Evolutionary conservation across 257 asterid genomes (phyloP).

Genomic region (Penstemon barbatus): DNA sequence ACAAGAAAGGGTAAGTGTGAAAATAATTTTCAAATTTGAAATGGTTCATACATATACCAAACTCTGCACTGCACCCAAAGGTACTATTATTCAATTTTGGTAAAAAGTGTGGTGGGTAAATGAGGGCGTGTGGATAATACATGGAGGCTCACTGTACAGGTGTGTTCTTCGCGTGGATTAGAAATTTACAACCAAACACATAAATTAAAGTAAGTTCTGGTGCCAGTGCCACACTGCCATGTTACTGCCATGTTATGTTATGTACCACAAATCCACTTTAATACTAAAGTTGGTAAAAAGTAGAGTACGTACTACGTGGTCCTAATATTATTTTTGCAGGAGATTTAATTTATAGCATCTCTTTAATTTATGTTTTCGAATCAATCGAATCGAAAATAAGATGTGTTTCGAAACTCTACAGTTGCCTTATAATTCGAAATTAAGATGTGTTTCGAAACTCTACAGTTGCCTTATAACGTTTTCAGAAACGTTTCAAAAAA

Average conservation of each 20-base stretch:
- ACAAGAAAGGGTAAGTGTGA: background rate
- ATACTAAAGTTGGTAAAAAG: slow-evolving; percentile 17
- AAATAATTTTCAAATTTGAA: background rate
- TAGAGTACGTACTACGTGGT: background rate
- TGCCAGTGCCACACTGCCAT: background rate
- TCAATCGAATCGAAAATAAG: too few relatives aligned
- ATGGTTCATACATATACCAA: slow-evolving; percentile 16
- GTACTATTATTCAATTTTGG: too few relatives aligned
- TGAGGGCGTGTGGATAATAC: slow-evolving; percentile 36
- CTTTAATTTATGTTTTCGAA: too few relatives aligned
- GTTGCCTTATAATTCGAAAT: too few relatives aligned
- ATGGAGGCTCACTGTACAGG: slow-evolving; percentile 26
- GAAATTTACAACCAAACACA: background rate
- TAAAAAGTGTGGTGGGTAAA: slow-evolving; percentile 32
- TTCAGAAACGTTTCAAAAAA: too few relatives aligned
- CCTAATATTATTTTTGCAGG: background rate
- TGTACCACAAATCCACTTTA: slow-evolving; percentile 29
- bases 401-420: too few relatives aligned
- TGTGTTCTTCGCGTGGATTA: slow-evolving; percentile 37
- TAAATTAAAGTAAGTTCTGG: background rate
- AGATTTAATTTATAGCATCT: background rate
- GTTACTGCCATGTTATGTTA: background rate
- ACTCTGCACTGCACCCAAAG: too few relatives aligned
- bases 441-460: too few relatives aligned
- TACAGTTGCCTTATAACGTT: too few relatives aligned